These are phyloP conservation scores for Coniophora puteana DNA, from an alignment of 1,284 basidiomycete species.

Conservation along the genomic window DNA sequence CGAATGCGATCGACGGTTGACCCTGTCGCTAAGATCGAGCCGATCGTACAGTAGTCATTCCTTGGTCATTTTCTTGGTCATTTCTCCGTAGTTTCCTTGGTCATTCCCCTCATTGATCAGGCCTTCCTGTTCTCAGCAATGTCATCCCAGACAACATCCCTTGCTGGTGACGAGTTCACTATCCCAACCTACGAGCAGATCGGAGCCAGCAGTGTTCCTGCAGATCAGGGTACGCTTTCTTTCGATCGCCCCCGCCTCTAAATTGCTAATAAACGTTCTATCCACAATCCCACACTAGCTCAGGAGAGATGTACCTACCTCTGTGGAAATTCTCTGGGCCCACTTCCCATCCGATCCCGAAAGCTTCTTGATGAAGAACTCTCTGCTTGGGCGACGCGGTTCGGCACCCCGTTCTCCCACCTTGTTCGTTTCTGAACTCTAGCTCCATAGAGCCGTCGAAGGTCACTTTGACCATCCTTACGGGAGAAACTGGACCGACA, in stretches of 20 bases:
- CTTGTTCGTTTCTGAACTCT: conserved; percentile 6
- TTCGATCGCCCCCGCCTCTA: conserved; percentile 4
- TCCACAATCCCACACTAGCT: conserved; percentile 27
- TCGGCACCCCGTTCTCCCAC: conserved; percentile 19
- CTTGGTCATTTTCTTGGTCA: too few relatives aligned
- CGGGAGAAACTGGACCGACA: conserved; percentile 80
- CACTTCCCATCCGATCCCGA: conserved; percentile 73
- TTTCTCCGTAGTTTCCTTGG: background rate
- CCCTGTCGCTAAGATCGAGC: too few relatives aligned
- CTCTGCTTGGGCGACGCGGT: conserved; percentile 84
- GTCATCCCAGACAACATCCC: conserved; percentile 30
- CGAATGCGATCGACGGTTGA: too few relatives aligned
- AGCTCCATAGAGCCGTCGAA: conserved; percentile 68
- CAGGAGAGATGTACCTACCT: conserved; percentile 76
- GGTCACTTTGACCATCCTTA: conserved; percentile 92
- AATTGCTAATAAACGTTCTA: background rate
- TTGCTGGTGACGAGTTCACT: conserved; percentile 53
- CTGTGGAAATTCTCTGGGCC: conserved; percentile 94
- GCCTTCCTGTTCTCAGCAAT: conserved; percentile 11
- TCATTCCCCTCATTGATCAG: background rate
- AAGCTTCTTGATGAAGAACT: conserved; percentile 82
- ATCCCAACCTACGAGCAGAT: conserved; percentile 59
- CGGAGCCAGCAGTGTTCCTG: conserved; percentile 40
- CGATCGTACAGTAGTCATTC: too few relatives aligned
- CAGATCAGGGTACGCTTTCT: conserved; percentile 31